Conservation (phyloP, 2,329 filamentous ascomycete genomes). For the Alternaria arborescens region DNA sequence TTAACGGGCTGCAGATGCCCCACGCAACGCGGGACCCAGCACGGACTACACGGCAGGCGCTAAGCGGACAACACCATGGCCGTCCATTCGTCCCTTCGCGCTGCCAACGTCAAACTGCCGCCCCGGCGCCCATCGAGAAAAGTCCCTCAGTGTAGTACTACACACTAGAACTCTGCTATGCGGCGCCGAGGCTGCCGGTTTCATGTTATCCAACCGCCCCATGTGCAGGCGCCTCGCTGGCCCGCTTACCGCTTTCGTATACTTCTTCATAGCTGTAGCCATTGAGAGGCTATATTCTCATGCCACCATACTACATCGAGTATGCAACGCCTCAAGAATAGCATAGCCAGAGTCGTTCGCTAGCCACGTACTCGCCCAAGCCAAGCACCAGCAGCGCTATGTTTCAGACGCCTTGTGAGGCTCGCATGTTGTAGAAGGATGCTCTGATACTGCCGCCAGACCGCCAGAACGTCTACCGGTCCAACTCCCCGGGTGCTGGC, state of each 20-base stretch:
- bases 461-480: conserved; percentile 26
- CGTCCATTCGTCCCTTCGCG: conserved; percentile 41
- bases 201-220: conserved; percentile 49
- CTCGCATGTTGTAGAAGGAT: conserved; percentile 36
- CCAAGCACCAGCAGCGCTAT: conserved; percentile 33
- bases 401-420: conserved; percentile 49
- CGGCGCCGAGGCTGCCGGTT: conserved; percentile 44
- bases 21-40: conserved; percentile 28
- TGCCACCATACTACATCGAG: conserved; percentile 30
- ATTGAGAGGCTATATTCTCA: conserved; percentile 32
- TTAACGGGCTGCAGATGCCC: conserved; percentile 33
- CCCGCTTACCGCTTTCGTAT: conserved; percentile 31
- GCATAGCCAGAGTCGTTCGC: conserved; percentile 32
- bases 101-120: conserved; percentile 46
- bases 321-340: conserved; percentile 33
- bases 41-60: conserved; percentile 39
- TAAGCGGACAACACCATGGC: conserved; percentile 40
- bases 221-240: conserved; percentile 46
- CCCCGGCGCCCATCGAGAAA: conserved; percentile 26
- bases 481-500: conserved; percentile 33
- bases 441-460: conserved; percentile 43
- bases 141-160: conserved; percentile 13
- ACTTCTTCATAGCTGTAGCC: conserved; percentile 36
- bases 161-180: conserved; percentile 14
- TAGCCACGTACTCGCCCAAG: conserved; percentile 47